Conservation (phyloP, 345 rosid species). For the Eutrema japonicum region DNA sequence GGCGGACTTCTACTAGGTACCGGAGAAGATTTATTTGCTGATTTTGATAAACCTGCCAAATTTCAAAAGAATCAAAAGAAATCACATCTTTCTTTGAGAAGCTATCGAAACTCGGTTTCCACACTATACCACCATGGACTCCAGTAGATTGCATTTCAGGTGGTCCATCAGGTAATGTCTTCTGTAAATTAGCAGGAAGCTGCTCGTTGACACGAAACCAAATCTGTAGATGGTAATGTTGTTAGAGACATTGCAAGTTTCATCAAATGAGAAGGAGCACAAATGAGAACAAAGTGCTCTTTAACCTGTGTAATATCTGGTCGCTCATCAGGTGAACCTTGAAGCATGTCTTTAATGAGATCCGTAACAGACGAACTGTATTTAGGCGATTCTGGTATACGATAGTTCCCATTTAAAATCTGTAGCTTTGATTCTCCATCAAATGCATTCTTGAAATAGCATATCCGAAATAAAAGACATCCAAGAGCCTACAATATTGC, state of each 20-base stretch:
- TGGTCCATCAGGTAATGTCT: conserved; percentile 81
- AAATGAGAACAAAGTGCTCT: conserved; percentile 72
- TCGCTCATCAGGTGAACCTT: conserved; percentile 87
- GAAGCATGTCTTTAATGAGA: conserved; percentile 88
- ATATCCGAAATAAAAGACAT: conserved; percentile 91
- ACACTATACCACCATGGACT: conserved; percentile 55
- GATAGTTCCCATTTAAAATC: conserved; percentile 90
- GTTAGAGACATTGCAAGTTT: conserved; percentile 61
- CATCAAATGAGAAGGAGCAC: conserved; percentile 65
- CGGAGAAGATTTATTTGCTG: conserved; percentile 60
- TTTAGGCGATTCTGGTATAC: conserved; percentile 81
- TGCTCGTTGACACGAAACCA: conserved; percentile 97
- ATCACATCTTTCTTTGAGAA: conserved; percentile 20
- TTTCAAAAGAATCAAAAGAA: conserved; percentile 30
- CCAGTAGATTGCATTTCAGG: conserved; percentile 68
- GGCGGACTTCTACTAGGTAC: conserved; percentile 90
- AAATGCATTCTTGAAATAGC: conserved; percentile 93
- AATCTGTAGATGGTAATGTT: conserved; percentile 66
- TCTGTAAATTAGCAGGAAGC: conserved; percentile 73
- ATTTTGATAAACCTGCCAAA: conserved; percentile 57
- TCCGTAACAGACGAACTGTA: conserved; percentile 67
- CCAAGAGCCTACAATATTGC: conserved; percentile 79
- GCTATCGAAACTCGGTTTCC: conserved; percentile 17
- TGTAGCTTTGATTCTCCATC: conserved; percentile 99
- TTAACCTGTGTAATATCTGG: conserved; percentile 96